Base-by-base conservation (phyloP, 73 alveolate genomes). In the Stentor coeruleus region DNA sequence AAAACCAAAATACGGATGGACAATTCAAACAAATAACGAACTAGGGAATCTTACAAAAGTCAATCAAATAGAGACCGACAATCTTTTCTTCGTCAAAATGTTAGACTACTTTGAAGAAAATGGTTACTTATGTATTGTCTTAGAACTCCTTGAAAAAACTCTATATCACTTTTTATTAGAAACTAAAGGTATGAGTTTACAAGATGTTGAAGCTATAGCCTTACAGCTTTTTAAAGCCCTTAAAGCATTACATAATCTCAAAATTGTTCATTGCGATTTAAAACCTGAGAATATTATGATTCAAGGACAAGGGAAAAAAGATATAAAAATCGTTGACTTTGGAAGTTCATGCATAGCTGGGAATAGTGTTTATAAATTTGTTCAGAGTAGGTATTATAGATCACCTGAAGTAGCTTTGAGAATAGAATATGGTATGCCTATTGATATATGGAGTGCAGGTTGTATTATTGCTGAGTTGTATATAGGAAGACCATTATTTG, bases 371-470 rank as follows among this genome's bases (percentile, higher is more conserved):
- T 49, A 11, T 49, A 49, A 49, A 49, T 49, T 49, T 20, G 66
- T 49, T 49, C 66, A 49, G 20, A 49, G 66, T 49, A 66, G 96
- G 74, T 94, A 87, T 85, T 94, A 94, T 81, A 58, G 98, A 28
- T 94, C 97, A 3, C 98, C 97, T 3, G 98, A 93, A 83, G 88
- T 93, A 35, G 83, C 87, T 31, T 85, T 94, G 31, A 81, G 85
- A 77, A 79, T 74, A n/a, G 87, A 88, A 57, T 94, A 93, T 77
- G 84, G 88, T 41, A 76, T 58, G 30, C 77, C 85, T 39, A 94
- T 96, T 58, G 99, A 96, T 84, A 94, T 96, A 41, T 96, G 97
- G 95, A 88, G 97, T 15, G 88, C 89, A 3, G 99, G 98, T 35
- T 96, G 99, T 81, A 94, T 96, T 66, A 59, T 96, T 31, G 89